Percentiles rank a stretch among this genome's conserved stretches.
phyloP scores from a whole-genome alignment of 2,329 filamentous ascomycete species.

The Thelonectria rubi region DNA sequence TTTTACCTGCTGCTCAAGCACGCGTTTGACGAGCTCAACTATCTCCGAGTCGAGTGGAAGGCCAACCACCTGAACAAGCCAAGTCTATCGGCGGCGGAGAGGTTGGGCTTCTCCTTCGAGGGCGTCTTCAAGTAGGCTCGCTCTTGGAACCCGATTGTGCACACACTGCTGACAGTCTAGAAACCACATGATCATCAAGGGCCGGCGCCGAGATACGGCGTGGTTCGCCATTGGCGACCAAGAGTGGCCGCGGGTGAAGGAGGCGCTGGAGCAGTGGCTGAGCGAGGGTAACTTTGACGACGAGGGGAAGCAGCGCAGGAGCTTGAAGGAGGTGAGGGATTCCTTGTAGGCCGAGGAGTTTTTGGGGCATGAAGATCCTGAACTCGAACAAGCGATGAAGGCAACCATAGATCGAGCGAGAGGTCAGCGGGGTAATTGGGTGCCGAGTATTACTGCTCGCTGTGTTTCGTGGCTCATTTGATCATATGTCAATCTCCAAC shows the following conservation, averaged over 20 bases:
- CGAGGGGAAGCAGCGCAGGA: constrained; percentile 60
- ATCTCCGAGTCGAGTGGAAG: constrained; percentile 71
- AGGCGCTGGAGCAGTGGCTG: constrained; percentile 64
- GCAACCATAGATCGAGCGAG: no score
- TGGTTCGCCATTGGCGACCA: constrained; percentile 68
- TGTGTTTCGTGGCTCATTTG: not conserved
- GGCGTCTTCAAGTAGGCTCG: constrained; percentile 62
- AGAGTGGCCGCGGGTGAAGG: constrained; percentile 63
- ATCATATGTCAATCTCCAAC: not conserved
- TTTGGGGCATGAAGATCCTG: no score
- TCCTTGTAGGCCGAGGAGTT: no score
- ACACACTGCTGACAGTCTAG: constrained; percentile 23
- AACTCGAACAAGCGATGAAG: no score
- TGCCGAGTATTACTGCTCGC: not conserved
- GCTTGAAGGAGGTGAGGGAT: constrained; percentile 48
- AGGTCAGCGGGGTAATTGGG: not conserved
- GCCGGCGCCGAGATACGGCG: constrained; percentile 64
- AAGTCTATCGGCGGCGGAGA: constrained; percentile 62
- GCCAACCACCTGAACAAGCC: constrained; percentile 65
- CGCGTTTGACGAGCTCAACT: constrained; percentile 62
- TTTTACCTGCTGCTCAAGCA: constrained; percentile 64
- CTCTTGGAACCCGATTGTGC: no score
- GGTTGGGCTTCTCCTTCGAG: constrained; percentile 68
- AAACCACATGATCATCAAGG: constrained; percentile 69
- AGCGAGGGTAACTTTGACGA: constrained; percentile 63